phyloP scores from a whole-genome alignment of 345 rosid species.

The Xanthoceras sorbifolium region DNA sequence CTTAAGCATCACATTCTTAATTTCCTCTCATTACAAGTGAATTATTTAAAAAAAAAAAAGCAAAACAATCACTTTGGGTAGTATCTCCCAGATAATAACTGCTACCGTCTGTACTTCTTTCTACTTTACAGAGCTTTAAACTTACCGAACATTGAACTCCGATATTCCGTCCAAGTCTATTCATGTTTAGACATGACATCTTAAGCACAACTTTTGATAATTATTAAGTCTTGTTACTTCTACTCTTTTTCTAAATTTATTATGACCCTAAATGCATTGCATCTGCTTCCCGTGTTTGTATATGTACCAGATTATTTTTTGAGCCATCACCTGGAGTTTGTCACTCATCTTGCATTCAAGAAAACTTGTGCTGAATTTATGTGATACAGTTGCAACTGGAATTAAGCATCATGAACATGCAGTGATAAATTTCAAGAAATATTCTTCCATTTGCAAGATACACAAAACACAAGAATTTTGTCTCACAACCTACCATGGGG shows the following conservation, averaged over 20 bases:
- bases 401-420: background rate
- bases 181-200: background rate
- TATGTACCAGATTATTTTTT: background rate
- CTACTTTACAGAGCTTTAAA: background rate
- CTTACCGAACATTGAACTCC: background rate
- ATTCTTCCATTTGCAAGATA: background rate
- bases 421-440: background rate
- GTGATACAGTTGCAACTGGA: constrained; percentile 9
- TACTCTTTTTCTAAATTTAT: background rate
- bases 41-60: background rate
- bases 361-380: background rate
- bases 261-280: background rate
- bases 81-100: background rate
- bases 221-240: background rate
- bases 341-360: background rate
- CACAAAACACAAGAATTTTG: constrained; percentile 9
- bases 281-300: background rate
- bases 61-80: too few relatives aligned
- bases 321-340: background rate
- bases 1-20: background rate
- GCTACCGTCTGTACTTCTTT: too few relatives aligned
- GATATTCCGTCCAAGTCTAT: background rate
- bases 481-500: constrained; percentile 62
- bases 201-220: background rate
- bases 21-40: background rate